Evolutionary conservation across 2,329 filamentous ascomycete genomes (phyloP), one percentile per base, ranked within the genome.

Genomic region (Fusarium subglutinans): DNA sequence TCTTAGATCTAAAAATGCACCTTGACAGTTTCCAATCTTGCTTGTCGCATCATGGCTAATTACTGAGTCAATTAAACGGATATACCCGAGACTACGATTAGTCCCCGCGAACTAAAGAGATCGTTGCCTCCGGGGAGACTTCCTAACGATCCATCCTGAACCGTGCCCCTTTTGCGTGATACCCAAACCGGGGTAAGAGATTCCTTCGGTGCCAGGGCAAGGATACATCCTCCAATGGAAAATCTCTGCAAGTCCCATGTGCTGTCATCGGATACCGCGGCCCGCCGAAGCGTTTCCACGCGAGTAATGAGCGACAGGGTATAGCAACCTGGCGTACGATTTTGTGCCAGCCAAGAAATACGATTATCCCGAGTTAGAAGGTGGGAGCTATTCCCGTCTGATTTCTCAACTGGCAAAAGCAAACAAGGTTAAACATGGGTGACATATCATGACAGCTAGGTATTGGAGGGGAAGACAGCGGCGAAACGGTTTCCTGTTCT

Each of bases 51-150:
- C 17, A 28, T 22, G 12, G 11, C 24, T 30, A 33, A 33, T 33
- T 1, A 24, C 22, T 60, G 30, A 54, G 20, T 62, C 58, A 28
- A 14, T 28, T 24, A 5, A 37, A 10, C 48, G 58, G 58, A 40
- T 56, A 9, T 6, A 44, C 58, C 58, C 58, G 58, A 41, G 1
- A 44, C 55, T 58, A 37, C 15, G 30, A 28, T 37, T 56, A 43
- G 24, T 13, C 48, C 58, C 58, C 38, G 50, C 30, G 26, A 33
- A n/a, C 35, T 60, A 41, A 54, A 41, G 45, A 60, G 58, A 56
- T 56, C 20, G 30, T 37, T 55, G 15, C 6, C 54, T 26, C n/a
- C 41, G 55, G 41, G 41, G 41, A 58, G 55, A 37, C 41, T 56
- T 44, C 38, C 58, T 35, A 33, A 15, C 24, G 58, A 62, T 44